Evolutionary conservation across 2,329 filamentous ascomycete genomes (phyloP), one percentile per base, ranked within the genome.

Genomic region (Gnomoniopsis smithogilvyi): DNA sequence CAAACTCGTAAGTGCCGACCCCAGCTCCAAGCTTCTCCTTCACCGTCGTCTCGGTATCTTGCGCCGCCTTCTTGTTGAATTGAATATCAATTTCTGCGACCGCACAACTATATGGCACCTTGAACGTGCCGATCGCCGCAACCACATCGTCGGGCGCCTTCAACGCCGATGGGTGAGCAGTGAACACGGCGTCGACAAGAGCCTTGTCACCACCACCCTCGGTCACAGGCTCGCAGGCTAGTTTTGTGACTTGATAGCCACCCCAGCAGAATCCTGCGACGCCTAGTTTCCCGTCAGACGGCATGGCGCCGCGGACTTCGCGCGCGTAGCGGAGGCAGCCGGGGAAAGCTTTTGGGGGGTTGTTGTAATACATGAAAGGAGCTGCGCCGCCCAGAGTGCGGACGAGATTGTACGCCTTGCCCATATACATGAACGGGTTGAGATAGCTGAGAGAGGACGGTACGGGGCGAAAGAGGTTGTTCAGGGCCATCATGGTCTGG

Each of bases 401-500:
- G 14, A n/a, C 38, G 4, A 41, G 38, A 6, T 15, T 3, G n/a
- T 15, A 41, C 4, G 14, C 38, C 12, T 41, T 41, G 38, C 38
- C 38, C 38, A 14, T 15, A 12, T 41, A 41, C 38, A 41, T 15
- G 6, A 41, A 12, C 4, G 38, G 38, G 38, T 41, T 41, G 38
- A 41, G 38, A n/a, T 41, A 41, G 12, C 38, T 41, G 38, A 41
- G 38, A n/a, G 12, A 41, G 14, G 38, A 41, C 12, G 38, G 38
- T 3, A 41, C 38, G 38, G 38, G 38, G 14, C 38, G 38, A 6
- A 12, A 6, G 12, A 41, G 38, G 12, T 41, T n/a, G 38, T n/a
- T 41, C 4, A 41, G 4, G 10, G 30, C 41, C 43, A 60, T 55
- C 54, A 64, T 3, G n/a, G 43, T 49, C n/a, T 67, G 58, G 51